A percentile compares a stretch with the other conserved stretches of the same genome.
Evolutionary conservation across 2,329 filamentous ascomycete species (phyloP).

Genomic region (Colletotrichum lindemuthianum): DNA sequence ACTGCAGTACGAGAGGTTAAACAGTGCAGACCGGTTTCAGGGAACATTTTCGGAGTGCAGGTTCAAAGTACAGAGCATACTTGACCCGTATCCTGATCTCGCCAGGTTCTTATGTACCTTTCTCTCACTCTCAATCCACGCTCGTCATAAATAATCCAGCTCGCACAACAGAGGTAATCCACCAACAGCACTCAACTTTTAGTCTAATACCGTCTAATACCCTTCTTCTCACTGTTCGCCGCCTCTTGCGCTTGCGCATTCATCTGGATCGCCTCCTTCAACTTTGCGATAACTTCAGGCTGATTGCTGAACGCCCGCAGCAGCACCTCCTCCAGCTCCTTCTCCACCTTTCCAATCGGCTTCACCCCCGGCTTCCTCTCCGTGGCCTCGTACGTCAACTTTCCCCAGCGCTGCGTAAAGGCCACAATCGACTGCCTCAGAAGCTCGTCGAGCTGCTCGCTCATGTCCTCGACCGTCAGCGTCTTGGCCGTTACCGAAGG

Average conservation of each 20-base stretch:
- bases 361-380: constrained; percentile 59
- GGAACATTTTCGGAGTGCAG: no score
- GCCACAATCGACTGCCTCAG: constrained; percentile 70
- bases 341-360: constrained; percentile 62
- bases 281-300: constrained; percentile 66
- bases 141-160: no score
- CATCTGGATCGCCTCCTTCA: constrained; percentile 70
- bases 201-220: constrained; percentile 31
- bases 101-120: no score
- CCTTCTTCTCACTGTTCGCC: constrained; percentile 48
- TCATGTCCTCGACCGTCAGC: constrained; percentile 65
- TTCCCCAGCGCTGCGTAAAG: constrained; percentile 70
- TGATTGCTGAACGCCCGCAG: constrained; percentile 67
- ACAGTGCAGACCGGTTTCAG: no score
- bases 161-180: no score
- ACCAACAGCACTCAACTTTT: neutral
- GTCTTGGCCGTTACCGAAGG: constrained; percentile 41
- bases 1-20: no score
- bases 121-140: no score
- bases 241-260: constrained; percentile 65
- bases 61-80: no score
- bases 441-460: constrained; percentile 72
- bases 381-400: constrained; percentile 59
- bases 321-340: constrained; percentile 66
- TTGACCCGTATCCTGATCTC: no score